Evolutionary conservation across 1,284 basidiomycete species (phyloP).

Genomic region (Athelia psychrophila): DNA sequence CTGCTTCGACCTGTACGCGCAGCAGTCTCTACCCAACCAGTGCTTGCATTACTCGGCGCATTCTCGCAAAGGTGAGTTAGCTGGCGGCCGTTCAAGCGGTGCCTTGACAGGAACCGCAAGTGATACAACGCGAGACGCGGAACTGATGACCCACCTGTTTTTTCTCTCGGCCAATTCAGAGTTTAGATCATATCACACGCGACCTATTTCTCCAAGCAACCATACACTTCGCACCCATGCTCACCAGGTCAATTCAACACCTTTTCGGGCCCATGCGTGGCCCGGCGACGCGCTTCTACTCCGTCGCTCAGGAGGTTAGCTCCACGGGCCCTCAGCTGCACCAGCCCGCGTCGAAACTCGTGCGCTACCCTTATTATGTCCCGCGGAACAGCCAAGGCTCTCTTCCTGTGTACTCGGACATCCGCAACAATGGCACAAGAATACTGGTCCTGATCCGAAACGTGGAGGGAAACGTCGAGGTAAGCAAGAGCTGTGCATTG

Average conservation of each 20-base stretch:
- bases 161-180: too few species aligned
- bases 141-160: too few species aligned
- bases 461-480: conserved; percentile 42
- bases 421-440: conserved; percentile 60
- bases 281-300: background rate
- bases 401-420: conserved; percentile 71
- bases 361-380: conserved; percentile 50
- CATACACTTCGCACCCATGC: background rate
- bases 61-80: too few species aligned
- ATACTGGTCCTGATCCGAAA: conserved; percentile 47
- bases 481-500: conserved; percentile 28
- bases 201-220: background rate
- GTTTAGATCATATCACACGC: too few species aligned
- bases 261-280: background rate
- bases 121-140: too few species aligned
- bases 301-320: background rate
- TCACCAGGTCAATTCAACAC: background rate
- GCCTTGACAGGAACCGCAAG: too few species aligned
- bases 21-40: too few species aligned
- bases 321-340: background rate
- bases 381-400: conserved; percentile 60
- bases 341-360: conserved; percentile 2
- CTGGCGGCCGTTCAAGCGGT: too few species aligned
- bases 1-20: too few species aligned
- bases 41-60: too few species aligned